Percentiles rank a stretch among this genome's conserved stretches.
phyloP scores from a whole-genome alignment of 1,284 basidiomycete genomes.

The Butyriboletus appendiculatus region DNA sequence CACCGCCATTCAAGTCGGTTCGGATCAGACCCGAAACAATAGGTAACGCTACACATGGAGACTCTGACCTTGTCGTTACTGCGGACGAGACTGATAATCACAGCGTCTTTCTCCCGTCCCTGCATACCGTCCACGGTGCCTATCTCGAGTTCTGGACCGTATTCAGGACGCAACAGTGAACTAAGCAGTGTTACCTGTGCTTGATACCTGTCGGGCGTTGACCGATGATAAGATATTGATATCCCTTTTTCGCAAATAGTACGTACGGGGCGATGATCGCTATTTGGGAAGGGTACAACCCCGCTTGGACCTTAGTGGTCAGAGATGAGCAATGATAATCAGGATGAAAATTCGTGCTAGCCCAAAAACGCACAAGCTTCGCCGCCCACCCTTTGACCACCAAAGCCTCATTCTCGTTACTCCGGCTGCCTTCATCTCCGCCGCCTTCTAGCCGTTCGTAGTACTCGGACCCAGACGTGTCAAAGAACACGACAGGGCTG shows the following conservation, averaged over 20 bases:
- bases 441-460: conserved; percentile 74
- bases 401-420: conserved; percentile 91
- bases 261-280: conserved; percentile 87
- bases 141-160: conserved; percentile 78
- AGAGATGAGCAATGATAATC: not conserved
- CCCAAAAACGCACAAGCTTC: conserved; percentile 59
- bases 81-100: conserved; percentile 86
- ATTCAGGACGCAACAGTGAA: conserved; percentile 64
- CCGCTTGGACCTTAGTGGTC: conserved; percentile 58
- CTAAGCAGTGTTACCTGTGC: conserved; percentile 86
- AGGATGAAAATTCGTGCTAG: not conserved
- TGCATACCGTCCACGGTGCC: conserved; percentile 95
- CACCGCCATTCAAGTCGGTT: not conserved
- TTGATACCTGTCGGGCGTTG: conserved; percentile 63
- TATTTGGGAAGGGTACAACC: conserved; percentile 75
- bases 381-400: conserved; percentile 84
- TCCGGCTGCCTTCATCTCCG: conserved; percentile 81
- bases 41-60: conserved; percentile 34
- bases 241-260: no score
- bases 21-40: not conserved
- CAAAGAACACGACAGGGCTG: conserved; percentile 88
- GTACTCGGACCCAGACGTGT: conserved; percentile 92
- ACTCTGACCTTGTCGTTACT: conserved; percentile 73
- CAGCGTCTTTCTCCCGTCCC: conserved; percentile 88
- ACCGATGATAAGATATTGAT: not conserved